phyloP scores from a whole-genome alignment of 2,329 filamentous ascomycete genomes.

The Cryoendolithus antarcticus region DNA sequence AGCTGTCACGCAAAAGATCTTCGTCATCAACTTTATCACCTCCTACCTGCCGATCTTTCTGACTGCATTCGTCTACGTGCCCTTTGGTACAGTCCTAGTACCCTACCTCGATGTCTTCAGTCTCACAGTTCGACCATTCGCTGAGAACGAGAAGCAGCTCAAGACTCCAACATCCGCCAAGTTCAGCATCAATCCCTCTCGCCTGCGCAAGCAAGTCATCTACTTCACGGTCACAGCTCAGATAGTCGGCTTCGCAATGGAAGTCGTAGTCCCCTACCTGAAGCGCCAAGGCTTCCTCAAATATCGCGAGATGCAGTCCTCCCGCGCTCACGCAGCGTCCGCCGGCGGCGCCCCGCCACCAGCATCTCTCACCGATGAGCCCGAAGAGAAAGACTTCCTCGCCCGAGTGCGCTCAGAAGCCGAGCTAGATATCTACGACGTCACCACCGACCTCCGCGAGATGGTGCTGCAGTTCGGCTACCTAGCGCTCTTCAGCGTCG shows the following conservation, averaged over 20 bases:
- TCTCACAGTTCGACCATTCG: slow-evolving; percentile 60
- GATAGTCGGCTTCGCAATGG: slow-evolving; percentile 73
- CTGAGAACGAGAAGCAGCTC: slow-evolving; percentile 61
- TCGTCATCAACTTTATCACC: slow-evolving; percentile 92
- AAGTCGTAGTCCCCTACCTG: slow-evolving; percentile 71
- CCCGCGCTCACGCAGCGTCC: slow-evolving; percentile 37
- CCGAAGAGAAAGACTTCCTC: slow-evolving; percentile 72
- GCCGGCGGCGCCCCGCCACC: slow-evolving; percentile 34
- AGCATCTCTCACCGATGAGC: slow-evolving; percentile 47
- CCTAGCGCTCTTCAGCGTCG: slow-evolving; percentile 76
- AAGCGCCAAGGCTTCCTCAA: slow-evolving; percentile 70
- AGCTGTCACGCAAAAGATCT: slow-evolving; percentile 81
- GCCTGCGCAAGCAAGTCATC: slow-evolving; percentile 82
- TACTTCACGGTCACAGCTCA: slow-evolving; percentile 94
- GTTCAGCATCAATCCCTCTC: slow-evolving; percentile 72
- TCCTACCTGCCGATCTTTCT: slow-evolving; percentile 88
- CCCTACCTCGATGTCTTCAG: slow-evolving; percentile 79
- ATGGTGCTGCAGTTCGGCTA: slow-evolving; percentile 82
- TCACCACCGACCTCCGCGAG: slow-evolving; percentile 80
- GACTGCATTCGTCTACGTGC: slow-evolving; percentile 88
- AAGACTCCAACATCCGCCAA: slow-evolving; percentile 33
- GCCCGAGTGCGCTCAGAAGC: slow-evolving; percentile 71
- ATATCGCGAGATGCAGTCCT: slow-evolving; percentile 60
- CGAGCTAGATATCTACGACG: slow-evolving; percentile 73
- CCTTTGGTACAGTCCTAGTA: slow-evolving; percentile 72